phyloP scores from a whole-genome alignment of 345 rosid species.

The Raphanus sativus region DNA sequence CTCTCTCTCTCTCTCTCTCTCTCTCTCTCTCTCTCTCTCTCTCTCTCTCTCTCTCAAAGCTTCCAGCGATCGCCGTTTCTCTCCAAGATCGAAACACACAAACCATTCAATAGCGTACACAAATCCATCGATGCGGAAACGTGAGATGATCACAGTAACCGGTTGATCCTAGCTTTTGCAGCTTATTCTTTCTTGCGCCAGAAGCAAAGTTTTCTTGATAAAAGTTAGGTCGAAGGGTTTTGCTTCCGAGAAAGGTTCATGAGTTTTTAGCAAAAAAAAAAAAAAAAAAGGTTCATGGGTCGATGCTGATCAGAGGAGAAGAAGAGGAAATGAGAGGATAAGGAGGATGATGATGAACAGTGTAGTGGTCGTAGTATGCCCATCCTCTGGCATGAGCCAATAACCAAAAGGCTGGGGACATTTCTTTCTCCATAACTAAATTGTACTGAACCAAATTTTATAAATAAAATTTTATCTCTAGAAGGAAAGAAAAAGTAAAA shows the following conservation, averaged over 20 bases:
- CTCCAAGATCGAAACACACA: background rate
- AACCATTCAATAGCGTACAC: background rate
- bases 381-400: background rate
- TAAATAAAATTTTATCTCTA: too few species aligned
- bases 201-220: background rate
- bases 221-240: background rate
- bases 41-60: background rate
- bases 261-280: background rate
- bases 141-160: slow-evolving; percentile 5
- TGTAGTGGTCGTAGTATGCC: slow-evolving; percentile 14
- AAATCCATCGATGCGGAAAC: slow-evolving; percentile 14
- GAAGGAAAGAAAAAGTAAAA: too few species aligned
- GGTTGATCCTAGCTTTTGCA: background rate
- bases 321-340: slow-evolving; percentile 15
- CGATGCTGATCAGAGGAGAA: slow-evolving; percentile 26
- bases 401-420: too few species aligned
- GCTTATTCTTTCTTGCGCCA: slow-evolving; percentile 1
- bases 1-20: background rate
- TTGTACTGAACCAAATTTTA: too few species aligned
- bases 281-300: background rate
- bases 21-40: background rate
- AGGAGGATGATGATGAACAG: slow-evolving; percentile 23
- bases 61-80: background rate
- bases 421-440: too few species aligned
- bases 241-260: slow-evolving; percentile 18